Percentiles rank a stretch among this genome's conserved stretches.
Evolutionary conservation across 2,329 filamentous ascomycete genomes (phyloP).

Genomic region (Hirsutella minnesotensis): DNA sequence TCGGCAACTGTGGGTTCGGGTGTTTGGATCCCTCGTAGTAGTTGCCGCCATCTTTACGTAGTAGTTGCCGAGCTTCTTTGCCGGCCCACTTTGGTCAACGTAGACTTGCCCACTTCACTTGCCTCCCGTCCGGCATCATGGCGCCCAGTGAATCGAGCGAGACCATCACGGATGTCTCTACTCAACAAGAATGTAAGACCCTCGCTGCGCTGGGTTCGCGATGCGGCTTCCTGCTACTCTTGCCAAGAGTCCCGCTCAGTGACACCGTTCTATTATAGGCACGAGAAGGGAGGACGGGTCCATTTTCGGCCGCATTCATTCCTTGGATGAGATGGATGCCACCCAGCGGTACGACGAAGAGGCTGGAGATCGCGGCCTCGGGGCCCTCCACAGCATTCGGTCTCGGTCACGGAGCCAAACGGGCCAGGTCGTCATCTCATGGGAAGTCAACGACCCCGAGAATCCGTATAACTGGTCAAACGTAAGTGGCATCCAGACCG

Average conservation of each 20-base stretch:
- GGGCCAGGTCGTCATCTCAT: conserved; percentile 27
- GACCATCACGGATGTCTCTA: conserved; percentile 11
- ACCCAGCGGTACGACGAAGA: conserved; percentile 24
- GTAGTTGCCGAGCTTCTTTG: too few species aligned
- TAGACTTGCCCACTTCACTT: too few species aligned
- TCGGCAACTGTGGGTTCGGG: too few species aligned
- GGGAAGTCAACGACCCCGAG: conserved; percentile 35
- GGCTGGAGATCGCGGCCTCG: conserved; percentile 21
- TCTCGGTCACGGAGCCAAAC: conserved; percentile 20
- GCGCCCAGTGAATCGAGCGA: conserved; percentile 14
- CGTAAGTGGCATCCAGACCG: conserved; percentile 15
- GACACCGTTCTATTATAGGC: too few species aligned
- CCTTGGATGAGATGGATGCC: conserved; percentile 26
- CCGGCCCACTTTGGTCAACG: too few species aligned
- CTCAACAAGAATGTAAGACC: background rate
- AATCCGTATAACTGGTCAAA: conserved; percentile 42
- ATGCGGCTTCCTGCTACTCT: too few species aligned
- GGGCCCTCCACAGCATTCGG: conserved; percentile 20
- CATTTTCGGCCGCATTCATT: too few species aligned
- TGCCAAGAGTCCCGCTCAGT: too few species aligned
- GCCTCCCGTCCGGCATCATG: background rate
- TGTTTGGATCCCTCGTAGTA: too few species aligned
- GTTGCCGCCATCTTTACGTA: too few species aligned
- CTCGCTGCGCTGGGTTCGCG: too few species aligned
- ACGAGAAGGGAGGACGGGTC: too few species aligned